Evolutionary conservation across 208 protist species (phyloP), one percentile per base, ranked within the genome.

Genomic region (Tritrichomonas musculus): DNA sequence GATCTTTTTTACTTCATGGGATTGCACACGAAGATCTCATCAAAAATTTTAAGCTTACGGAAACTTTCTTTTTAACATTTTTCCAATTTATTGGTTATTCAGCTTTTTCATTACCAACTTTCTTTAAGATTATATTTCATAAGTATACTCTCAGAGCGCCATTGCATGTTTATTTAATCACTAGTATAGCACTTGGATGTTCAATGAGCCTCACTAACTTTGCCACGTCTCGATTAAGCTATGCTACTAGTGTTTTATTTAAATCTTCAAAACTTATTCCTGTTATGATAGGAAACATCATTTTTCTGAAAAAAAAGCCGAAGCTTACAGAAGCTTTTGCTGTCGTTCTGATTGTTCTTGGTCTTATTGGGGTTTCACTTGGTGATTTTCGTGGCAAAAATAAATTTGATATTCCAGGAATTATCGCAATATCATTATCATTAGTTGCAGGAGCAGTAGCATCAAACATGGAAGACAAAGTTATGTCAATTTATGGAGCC

Each of bases 211-310:
- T 88, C 4, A 20, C 41, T 1, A 88, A 88, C 30, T 53, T 33
- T n/a, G 20, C 47, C 25, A 4, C 39, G 9, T 8, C 25, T 3
- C 33, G 47, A 39, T 20, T 88, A 0, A 88, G 47, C 47, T 88
- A 88, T 57, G 47, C 77, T 11, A 88, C 77, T 2, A 14, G 57
- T 14, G 77, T 88, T 39, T 49, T 88, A 44, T 88, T 88, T 88
- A 88, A 47, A 17, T 88, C 77, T 5, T 57, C 77, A 1, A 88
- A 88, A 88, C 39, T 88, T 33, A 57, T 88, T 88, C 77, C 77
- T 20, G 77, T 88, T 39, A 88, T 88, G 77, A 1, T 88, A 11
- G 77, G 77, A 88, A 88, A 47, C 47, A 53, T 88, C 20, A 33
- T 88, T 50, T 88, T 88, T 36, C 47, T 88, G 0, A 88, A 88